Percentiles rank a stretch among this genome's conserved stretches.
phyloP scores from a whole-genome alignment of 345 rosid genomes.

The Linum trigynum region DNA sequence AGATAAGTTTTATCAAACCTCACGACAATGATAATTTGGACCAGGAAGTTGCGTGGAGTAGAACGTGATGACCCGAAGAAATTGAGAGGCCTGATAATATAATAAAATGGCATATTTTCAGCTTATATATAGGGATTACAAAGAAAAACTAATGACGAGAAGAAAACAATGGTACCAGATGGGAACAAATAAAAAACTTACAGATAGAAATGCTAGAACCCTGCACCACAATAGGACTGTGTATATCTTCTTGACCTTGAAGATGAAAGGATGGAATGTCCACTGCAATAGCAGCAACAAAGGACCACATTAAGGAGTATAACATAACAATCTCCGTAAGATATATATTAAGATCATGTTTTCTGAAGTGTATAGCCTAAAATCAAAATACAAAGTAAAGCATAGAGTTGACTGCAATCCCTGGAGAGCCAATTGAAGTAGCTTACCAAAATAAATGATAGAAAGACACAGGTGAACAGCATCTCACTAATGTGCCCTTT shows the following conservation, averaged over 20 bases:
- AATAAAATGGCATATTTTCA: background rate
- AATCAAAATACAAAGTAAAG: background rate
- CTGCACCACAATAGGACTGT: constrained; percentile 97
- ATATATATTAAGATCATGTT: background rate
- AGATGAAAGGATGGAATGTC: constrained; percentile 95
- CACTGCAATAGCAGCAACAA: constrained; percentile 50
- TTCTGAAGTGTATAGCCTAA: background rate
- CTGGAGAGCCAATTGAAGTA: constrained; percentile 6
- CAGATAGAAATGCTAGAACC: constrained; percentile 88
- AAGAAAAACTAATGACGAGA: background rate
- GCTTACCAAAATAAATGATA: constrained; percentile 69
- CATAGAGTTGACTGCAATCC: background rate
- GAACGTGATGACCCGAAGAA: constrained; percentile 80
- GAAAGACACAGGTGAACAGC: constrained; percentile 53
- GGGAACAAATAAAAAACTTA: constrained; percentile 32
- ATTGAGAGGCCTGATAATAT: constrained; percentile 60
- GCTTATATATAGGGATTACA: background rate
- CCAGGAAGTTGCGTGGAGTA: constrained; percentile 98
- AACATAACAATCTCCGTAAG: background rate
- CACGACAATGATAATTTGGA: constrained; percentile 93
- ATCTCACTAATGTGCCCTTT: constrained; percentile 89
- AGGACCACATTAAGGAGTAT: background rate
- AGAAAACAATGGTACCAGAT: background rate
- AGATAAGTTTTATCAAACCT: constrained; percentile 36
- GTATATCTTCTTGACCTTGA: constrained; percentile 92